Base-by-base conservation (phyloP, 2,329 filamentous ascomycete species). In the Neofusicoccum laricinum region DNA sequence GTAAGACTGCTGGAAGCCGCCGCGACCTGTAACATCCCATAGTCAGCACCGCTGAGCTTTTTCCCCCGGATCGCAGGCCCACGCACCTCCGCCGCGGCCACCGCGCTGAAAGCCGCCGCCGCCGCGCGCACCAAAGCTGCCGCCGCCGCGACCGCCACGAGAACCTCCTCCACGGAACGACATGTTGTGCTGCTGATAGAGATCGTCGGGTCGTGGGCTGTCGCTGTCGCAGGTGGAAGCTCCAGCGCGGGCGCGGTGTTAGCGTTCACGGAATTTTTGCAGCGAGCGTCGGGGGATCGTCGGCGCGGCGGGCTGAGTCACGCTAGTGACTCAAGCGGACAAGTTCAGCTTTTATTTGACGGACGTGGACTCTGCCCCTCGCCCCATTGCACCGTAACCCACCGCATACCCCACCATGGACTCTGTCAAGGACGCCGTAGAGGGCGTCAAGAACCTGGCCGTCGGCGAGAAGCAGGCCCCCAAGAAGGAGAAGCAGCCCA, bases 371-470 rank as follows among this genome's bases (percentile, higher is more conserved):
- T 59, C 45, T 67, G 64, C 61, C 61, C 61, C 61, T 61, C 61
- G 48, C 46, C 49, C 62, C 51, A 58, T 57, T 64, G 62, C 36
- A 49, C 50, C 21, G 11, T 34, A 58, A 65, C 46, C 45, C 61
- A 51, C 67, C 50, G 17, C 14, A 64, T 50, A 43, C 61, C 41
- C 66, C 73, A 74, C 62, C 69, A 85, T 84, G 82, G 82, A 84
- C 68, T 75, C 79, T 68, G 78, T 84, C 63, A 78, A 81, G 62
- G 73, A 81, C 69, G 79, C 83, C 67, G 79, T 81, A 67, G 86
- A 88, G 70, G 82, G 81, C 65, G 82, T 87, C 70, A 88, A 88
- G 78, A 85, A 87, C 67, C 80, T 87, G 65, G 78, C 82, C 50
- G 81, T 88, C 66, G 73, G 72, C 17, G 73, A 75, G 48, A 59